A percentile compares a stretch with the other conserved stretches of the same genome.
phyloP scores from a whole-genome alignment of 148 eudicot genomes.

The Beta vulgaris region DNA sequence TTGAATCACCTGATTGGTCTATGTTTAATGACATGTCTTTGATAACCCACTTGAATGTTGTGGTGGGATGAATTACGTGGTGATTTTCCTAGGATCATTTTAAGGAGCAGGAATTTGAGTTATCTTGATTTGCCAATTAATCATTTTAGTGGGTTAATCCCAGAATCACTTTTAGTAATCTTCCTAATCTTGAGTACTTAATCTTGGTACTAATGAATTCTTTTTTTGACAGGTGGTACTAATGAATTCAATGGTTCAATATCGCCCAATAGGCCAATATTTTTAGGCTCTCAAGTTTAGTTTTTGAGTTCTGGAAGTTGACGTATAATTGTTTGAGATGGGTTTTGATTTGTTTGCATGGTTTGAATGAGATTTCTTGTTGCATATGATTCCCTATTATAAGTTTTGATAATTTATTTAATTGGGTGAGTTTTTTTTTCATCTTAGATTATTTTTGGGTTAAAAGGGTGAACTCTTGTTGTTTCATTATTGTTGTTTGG shows the following conservation, averaged over 20 bases:
- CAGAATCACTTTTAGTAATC: constrained; percentile 23
- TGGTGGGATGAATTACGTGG: constrained; percentile 33
- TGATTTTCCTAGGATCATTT: constrained; percentile 61
- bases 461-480: not conserved
- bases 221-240: no score
- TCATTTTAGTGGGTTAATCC: constrained; percentile 45
- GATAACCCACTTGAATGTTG: constrained; percentile 45
- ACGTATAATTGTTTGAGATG: not conserved
- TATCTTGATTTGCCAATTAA: constrained; percentile 63
- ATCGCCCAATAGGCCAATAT: not conserved
- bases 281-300: not conserved
- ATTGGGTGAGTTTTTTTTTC: no score
- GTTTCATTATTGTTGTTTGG: not conserved
- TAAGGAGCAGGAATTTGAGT: constrained; percentile 39
- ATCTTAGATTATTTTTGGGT: no score
- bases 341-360: constrained; percentile 3
- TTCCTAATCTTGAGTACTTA: constrained; percentile 27
- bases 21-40: constrained; percentile 40
- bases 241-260: constrained; percentile 24
- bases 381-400: not conserved
- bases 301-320: not conserved
- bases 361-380: not conserved
- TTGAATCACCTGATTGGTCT: constrained; percentile 63
- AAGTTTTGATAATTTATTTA: constrained; percentile 10
- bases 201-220: no score